Evolutionary conservation across 2,329 filamentous ascomycete species (phyloP).

Genomic region (Aspergillus aculeatus): DNA sequence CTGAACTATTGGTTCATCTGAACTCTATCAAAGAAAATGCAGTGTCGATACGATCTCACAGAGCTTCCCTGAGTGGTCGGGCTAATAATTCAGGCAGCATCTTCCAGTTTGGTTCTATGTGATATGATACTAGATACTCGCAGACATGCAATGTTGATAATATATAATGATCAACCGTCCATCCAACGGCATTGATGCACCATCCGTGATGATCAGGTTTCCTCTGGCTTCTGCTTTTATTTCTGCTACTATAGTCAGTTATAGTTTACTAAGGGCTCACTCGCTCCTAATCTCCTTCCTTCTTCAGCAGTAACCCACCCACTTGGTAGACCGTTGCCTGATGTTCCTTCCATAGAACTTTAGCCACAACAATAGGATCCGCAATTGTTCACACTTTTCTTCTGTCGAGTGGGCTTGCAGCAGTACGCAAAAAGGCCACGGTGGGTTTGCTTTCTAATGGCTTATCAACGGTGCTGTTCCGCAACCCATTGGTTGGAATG

Average conservation of each 20-base stretch:
- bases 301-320: constrained; percentile 4
- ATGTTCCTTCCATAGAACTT: constrained; percentile 3
- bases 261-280: no score
- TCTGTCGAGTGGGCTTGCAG: background rate
- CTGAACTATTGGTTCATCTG: constrained; percentile 7
- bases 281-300: constrained; percentile 11
- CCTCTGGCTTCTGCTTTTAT: background rate
- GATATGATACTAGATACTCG: background rate
- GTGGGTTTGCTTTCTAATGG: background rate
- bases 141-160: background rate
- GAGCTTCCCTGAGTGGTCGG: background rate
- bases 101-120: background rate
- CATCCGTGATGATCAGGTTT: background rate
- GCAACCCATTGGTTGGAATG: background rate
- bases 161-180: background rate
- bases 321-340: constrained; percentile 16
- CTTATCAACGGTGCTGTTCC: background rate
- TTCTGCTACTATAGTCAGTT: background rate
- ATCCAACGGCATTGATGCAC: background rate
- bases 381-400: constrained; percentile 9
- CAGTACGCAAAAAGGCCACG: background rate
- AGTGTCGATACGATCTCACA: background rate
- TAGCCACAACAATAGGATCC: constrained; percentile 11
- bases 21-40: constrained; percentile 1
- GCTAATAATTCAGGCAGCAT: background rate